Conservation (phyloP, 352 stramenopile genomes). For the Globisporangium cystogenes region DNA sequence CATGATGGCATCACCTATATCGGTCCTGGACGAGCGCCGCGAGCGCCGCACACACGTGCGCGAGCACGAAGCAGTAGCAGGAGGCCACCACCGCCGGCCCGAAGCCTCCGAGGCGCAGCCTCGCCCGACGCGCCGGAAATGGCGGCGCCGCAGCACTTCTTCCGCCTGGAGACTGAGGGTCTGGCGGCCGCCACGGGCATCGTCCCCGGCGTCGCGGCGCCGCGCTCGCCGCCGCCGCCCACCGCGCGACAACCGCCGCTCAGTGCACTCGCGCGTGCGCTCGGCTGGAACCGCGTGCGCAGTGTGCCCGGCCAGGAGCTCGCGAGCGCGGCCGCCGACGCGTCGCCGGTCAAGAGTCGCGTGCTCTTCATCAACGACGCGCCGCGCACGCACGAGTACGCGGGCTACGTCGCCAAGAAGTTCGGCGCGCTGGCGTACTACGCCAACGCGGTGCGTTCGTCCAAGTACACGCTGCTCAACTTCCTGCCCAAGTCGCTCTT, state of each 20-base stretch:
- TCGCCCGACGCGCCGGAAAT: neutral
- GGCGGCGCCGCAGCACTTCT: conserved; percentile 15
- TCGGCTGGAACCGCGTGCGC: conserved; percentile 30
- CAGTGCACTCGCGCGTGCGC: conserved; percentile 4
- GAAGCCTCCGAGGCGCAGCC: no score
- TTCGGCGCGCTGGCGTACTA: conserved; percentile 33
- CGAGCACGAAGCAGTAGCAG: neutral
- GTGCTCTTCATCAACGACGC: conserved; percentile 74
- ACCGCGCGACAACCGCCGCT: neutral
- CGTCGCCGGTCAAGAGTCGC: conserved; percentile 37
- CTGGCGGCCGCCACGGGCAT: conserved; percentile 8
- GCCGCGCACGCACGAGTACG: conserved; percentile 52
- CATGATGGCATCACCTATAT: no score
- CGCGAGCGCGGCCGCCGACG: conserved; percentile 1
- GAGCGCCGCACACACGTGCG: neutral
- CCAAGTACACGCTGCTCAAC: conserved; percentile 93
- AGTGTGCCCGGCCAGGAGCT: conserved; percentile 20
- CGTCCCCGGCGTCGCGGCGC: neutral
- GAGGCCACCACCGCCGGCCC: no score
- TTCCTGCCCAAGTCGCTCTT: conserved; percentile 95
- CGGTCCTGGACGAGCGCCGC: no score
- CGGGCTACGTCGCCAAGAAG: conserved; percentile 39
- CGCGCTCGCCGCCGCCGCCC: neutral
- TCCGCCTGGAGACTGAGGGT: conserved; percentile 13
- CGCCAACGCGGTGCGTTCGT: conserved; percentile 71